These are phyloP conservation scores for Amoebophrya sp. DNA, from an alignment of 169 alveolate species.

Conservation along the genomic window DNA sequence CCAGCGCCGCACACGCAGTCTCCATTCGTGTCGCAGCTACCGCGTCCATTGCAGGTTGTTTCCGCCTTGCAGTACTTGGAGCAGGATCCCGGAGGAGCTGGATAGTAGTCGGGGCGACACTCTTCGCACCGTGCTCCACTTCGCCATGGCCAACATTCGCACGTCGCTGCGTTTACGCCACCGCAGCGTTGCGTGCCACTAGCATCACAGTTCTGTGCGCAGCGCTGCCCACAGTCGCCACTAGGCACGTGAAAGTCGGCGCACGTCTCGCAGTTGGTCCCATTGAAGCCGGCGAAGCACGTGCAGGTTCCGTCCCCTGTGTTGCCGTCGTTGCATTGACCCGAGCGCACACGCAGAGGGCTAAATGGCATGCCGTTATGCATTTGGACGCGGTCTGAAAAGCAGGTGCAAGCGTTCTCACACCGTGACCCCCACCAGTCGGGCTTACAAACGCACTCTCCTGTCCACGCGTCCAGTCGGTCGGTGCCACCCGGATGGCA, in stretches of 20 bases:
- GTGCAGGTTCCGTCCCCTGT: background rate
- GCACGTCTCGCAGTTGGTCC: background rate
- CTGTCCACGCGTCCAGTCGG: background rate
- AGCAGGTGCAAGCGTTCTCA: background rate
- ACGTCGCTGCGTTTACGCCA: background rate
- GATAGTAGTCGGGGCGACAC: background rate
- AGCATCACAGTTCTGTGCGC: background rate
- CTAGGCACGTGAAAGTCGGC: background rate
- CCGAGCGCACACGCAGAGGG: background rate
- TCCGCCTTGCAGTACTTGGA: conserved; percentile 2
- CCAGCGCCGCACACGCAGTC: conserved; percentile 7
- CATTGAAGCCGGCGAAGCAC: conserved; percentile 7
- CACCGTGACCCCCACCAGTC: background rate
- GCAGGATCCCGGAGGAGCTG: background rate
- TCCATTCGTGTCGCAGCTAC: background rate
- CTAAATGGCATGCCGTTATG: background rate
- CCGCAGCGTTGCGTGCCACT: background rate
- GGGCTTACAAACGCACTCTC: background rate
- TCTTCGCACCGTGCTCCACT: background rate
- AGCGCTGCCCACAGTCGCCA: background rate
- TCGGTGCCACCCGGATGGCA: background rate
- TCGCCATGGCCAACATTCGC: conserved; percentile 15
- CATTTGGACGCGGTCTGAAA: background rate
- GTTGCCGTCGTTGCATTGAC: background rate
- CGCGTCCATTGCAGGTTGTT: background rate